Percentiles rank a stretch among this genome's conserved stretches.
phyloP scores from a whole-genome alignment of 2,329 filamentous ascomycete genomes.

The Pyricularia grisea region DNA sequence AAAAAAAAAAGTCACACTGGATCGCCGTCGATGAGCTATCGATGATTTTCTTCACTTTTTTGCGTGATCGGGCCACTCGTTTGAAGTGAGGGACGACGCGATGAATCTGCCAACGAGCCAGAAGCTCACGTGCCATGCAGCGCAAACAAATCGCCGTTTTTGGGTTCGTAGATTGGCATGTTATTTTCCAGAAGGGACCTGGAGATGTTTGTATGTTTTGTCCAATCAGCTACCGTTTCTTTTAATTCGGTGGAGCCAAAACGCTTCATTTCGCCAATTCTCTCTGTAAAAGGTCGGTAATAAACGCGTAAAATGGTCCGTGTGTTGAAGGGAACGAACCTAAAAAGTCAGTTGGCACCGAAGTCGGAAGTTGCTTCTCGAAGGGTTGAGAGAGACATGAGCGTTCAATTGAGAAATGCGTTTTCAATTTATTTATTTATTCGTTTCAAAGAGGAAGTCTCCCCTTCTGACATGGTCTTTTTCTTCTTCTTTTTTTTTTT shows the following conservation, averaged over 20 bases:
- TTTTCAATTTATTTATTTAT: neutral
- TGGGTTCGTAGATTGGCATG: neutral
- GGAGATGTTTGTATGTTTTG: neutral
- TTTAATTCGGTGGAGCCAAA: neutral
- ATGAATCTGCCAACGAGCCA: neutral
- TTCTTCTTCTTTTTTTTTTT: too few species aligned
- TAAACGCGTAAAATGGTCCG: neutral
- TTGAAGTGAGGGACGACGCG: neutral
- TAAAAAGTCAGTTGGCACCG: neutral
- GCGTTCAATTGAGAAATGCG: neutral
- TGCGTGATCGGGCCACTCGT: neutral
- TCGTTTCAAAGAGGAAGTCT: neutral
- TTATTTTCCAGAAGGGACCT: neutral
- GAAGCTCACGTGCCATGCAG: neutral
- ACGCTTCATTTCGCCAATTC: neutral
- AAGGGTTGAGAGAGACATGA: neutral
- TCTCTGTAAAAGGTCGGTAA: neutral
- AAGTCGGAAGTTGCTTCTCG: neutral
- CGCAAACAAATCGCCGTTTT: too few species aligned
- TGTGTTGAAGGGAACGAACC: neutral
- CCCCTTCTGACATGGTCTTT: too few species aligned
- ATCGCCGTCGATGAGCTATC: neutral
- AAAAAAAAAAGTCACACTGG: neutral
- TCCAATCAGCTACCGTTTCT: neutral
- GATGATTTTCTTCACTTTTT: neutral